Conservation (phyloP, 768 basidiomycete species). For the Mycena galericulata region DNA sequence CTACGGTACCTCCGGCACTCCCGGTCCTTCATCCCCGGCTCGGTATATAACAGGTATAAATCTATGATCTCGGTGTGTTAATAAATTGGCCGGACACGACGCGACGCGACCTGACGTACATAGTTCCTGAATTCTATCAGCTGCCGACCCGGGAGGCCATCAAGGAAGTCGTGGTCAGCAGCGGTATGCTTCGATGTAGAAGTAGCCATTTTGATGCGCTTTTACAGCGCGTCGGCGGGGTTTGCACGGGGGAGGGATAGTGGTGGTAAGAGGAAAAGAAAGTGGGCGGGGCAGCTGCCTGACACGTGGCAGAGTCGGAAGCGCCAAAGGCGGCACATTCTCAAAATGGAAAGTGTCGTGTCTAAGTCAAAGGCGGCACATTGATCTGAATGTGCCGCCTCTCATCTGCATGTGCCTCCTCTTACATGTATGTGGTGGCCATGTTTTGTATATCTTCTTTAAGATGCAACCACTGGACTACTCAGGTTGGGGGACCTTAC, state of each 20-base stretch:
- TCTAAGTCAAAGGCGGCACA: not conserved
- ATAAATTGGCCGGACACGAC: not conserved
- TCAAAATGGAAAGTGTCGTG: not conserved
- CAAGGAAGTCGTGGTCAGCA: constrained; percentile 1
- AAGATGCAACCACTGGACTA: too few species aligned
- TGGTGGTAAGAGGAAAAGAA: not conserved
- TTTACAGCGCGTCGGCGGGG: not conserved
- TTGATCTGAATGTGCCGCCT: not conserved
- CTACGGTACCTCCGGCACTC: too few species aligned
- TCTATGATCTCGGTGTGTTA: not conserved
- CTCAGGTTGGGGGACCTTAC: too few species aligned
- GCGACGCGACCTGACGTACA: not conserved
- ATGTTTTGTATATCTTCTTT: constrained; percentile 15
- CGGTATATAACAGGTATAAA: too few species aligned
- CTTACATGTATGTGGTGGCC: not conserved
- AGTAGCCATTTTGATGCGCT: not conserved
- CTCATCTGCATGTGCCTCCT: not conserved
- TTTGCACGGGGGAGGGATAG: not conserved
- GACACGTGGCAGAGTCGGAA: not conserved
- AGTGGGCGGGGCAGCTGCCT: not conserved
- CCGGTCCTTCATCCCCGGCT: too few species aligned
- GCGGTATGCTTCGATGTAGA: not conserved
- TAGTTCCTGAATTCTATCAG: constrained; percentile 7
- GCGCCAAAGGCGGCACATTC: not conserved
- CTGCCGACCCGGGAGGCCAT: not conserved